Evolutionary conservation across 371 early-diverging fungal genomes (phyloP), one percentile per base, ranked within the genome.

Genomic region (Quaeritorhiza haematococci): DNA sequence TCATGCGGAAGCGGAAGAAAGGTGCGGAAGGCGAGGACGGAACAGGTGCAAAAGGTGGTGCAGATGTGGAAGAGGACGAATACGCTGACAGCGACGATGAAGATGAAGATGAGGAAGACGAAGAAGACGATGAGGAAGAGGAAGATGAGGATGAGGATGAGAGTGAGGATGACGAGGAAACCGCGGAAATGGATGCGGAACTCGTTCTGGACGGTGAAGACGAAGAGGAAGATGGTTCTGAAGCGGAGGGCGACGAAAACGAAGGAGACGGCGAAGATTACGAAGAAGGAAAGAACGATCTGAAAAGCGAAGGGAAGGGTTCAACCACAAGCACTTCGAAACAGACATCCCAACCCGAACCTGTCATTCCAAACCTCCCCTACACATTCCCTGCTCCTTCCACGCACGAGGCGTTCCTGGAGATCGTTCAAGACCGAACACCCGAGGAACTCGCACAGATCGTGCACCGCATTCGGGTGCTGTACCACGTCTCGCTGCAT

Each of bases 311-410:
- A 66, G 49, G 59, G 48, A 34, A 64, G 55, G n/a, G n/a, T n/a
- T n/a, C n/a, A n/a, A 27, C 30, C 7, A 38, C 45, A 41, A 56
- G 23, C 56, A 63, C 38, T 23, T 41, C 28, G 33, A 45, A 24
- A 71, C 73, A 2, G 64, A 61, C 13, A 49, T n/a, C n/a, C n/a
- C n/a, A 45, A 19, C 46, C 21, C 53, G 46, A 35, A n/a, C 10
- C 35, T 8, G 10, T 8, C n/a, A n/a, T 10, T n/a, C n/a, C 62
- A 4, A 88, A 88, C 56, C 67, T 93, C 26, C 93, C 93, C 0
- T 96, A 69, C 62, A 90, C 88, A 4, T 92, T 94, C 64, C 73
- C 81, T 7, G 88, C 90, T 44, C 94, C 96, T 3, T 69, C 71
- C 0, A 76, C 83, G 4, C 82, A 85, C 56, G 74, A 73, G 17